Evolutionary conservation across 805 yeast genomes (phyloP), one percentile per base, ranked within the genome.

Genomic region (Candida ovalis): DNA sequence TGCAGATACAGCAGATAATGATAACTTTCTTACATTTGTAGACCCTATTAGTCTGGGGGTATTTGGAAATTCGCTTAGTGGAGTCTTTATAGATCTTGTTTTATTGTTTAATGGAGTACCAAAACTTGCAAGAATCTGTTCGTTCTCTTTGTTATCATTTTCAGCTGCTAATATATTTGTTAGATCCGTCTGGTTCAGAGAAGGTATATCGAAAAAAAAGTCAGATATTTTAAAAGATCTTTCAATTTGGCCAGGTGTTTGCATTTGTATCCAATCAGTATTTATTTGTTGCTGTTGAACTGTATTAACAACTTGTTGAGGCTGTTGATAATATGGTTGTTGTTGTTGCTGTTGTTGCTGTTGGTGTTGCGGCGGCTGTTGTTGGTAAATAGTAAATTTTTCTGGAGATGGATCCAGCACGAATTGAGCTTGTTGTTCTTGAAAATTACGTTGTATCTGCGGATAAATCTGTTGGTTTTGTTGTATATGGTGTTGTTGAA

Each of bases 181-280:
- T 33, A 58, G 44, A 36, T 56, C 60, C 46, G 53, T 50, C 43
- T 57, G 54, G 44, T 46, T 51, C 17, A 55, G 33, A 12, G 59
- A 51, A 4, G 63, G 63, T 37, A 58, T 54, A 40, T 59, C 63
- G 13, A 58, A 50, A 36, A 56, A 52, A 40, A 52, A 58, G 35
- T 58, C 62, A 5, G 59, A 49, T 19, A 56, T 49, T 32, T 48
- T 51, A 44, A 56, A 51, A 25, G 60, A 49, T 50, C 49, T 56
- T 30, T 58, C 60, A 15, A 54, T 53, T 3, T 57, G 49, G 15
- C 53, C 50, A 13, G 62, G 59, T 9, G 59, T 55, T 17, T 53
- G 55, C 27, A 51, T 12, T 13, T 43, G 38, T 18, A 35, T 18
- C 38, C 38, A 35, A n/a, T 35, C 38, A 6, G 38, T 17, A 17